Percentiles rank a stretch among this genome's conserved stretches.
Evolutionary conservation across 768 basidiomycete species (phyloP).

Genomic region (Boletus edulis): DNA sequence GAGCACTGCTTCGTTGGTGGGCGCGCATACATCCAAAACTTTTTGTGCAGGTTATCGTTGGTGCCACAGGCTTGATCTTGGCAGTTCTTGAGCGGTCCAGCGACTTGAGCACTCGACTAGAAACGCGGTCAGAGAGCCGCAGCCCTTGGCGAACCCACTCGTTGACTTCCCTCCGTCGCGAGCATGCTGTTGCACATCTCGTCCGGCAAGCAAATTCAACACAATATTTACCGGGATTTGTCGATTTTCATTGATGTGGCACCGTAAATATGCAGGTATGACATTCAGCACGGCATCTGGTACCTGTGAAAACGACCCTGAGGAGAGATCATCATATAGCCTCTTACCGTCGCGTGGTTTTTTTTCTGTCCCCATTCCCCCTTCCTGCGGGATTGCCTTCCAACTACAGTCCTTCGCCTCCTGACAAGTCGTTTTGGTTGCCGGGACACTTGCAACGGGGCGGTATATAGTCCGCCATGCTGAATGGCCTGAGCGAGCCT

Average conservation of each 20-base stretch:
- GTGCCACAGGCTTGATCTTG: too few relatives aligned
- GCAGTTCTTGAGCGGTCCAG: too few relatives aligned
- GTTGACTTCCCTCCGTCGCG: too few relatives aligned
- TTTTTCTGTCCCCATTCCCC: slow-evolving; percentile 5
- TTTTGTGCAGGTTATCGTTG: too few relatives aligned
- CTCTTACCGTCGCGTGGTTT: not conserved
- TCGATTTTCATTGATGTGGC: not conserved
- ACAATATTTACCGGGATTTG: not conserved
- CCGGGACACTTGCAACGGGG: not conserved
- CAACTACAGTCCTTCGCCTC: slow-evolving; percentile 16
- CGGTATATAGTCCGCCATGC: slow-evolving; percentile 2
- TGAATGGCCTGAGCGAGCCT: slow-evolving; percentile 9
- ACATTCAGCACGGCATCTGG: not conserved
- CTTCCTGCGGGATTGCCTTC: not conserved
- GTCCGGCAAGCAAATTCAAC: not conserved
- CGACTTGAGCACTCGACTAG: too few relatives aligned
- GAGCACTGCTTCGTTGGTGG: too few relatives aligned
- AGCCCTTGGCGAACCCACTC: too few relatives aligned
- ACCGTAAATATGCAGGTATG: not conserved
- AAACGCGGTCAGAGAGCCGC: too few relatives aligned
- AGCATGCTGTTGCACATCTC: too few relatives aligned
- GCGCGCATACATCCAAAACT: too few relatives aligned
- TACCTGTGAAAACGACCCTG: slow-evolving; percentile 19
- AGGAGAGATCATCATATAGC: slow-evolving; percentile 1
- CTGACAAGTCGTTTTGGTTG: not conserved